phyloP scores from a whole-genome alignment of 257 asterid species.

The Salvia splendens region DNA sequence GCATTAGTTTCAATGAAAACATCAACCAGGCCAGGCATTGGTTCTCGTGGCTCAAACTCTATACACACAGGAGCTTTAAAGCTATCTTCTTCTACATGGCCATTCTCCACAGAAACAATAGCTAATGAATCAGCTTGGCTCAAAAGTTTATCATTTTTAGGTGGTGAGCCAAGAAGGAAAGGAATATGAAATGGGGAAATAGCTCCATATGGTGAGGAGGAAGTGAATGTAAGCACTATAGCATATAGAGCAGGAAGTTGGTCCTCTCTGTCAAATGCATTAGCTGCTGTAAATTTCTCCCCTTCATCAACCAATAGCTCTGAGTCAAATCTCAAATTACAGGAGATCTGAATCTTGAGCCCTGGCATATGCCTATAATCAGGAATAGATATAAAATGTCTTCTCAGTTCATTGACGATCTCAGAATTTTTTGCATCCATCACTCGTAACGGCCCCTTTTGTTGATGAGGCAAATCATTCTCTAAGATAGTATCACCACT shows the following conservation, averaged over 20 bases:
- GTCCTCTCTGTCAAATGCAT: slow-evolving; percentile 48
- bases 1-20: slow-evolving; percentile 75
- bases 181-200: slow-evolving; percentile 69
- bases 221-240: slow-evolving; percentile 65
- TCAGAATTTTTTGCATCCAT: slow-evolving; percentile 87
- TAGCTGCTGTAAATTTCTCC: slow-evolving; percentile 38
- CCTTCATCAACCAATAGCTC: slow-evolving; percentile 52
- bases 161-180: slow-evolving; percentile 70
- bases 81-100: slow-evolving; percentile 52
- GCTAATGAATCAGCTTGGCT: slow-evolving; percentile 61
- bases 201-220: slow-evolving; percentile 80
- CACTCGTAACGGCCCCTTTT: slow-evolving; percentile 71
- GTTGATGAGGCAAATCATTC: slow-evolving; percentile 44
- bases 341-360: slow-evolving; percentile 66
- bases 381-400: slow-evolving; percentile 77
- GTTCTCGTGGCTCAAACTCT: slow-evolving; percentile 89
- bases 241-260: slow-evolving; percentile 86
- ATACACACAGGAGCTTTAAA: slow-evolving; percentile 60
- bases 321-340: slow-evolving; percentile 70
- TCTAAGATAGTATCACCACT: slow-evolving; percentile 41
- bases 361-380: slow-evolving; percentile 82
- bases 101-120: slow-evolving; percentile 65
- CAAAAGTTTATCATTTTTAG: slow-evolving; percentile 39
- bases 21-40: slow-evolving; percentile 83
- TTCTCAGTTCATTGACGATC: slow-evolving; percentile 63